Conservation (phyloP, 176 grass and related monocot species). For the Eleusine coracana region DNA sequence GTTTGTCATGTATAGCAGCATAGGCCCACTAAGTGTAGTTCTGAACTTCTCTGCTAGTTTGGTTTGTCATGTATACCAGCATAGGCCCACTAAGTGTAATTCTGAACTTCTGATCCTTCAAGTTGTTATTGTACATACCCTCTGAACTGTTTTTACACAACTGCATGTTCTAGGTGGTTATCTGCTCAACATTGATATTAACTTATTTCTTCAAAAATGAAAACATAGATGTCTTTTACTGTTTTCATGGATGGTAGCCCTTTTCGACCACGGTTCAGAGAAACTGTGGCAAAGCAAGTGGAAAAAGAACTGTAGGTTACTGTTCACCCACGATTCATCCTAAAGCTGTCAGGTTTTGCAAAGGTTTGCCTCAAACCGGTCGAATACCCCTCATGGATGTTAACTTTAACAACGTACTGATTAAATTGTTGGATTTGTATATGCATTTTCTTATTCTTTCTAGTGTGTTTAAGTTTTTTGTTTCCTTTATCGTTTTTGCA, state of each 20-base stretch:
- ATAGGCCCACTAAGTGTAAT: slow-evolving; percentile 3
- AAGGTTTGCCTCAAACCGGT: no score
- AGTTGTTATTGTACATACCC: background rate
- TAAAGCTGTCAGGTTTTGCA: no score
- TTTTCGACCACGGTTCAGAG: background rate
- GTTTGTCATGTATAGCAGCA: slow-evolving; percentile 15
- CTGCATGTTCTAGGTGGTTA: slow-evolving; percentile 1
- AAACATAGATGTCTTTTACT: slow-evolving; percentile 12
- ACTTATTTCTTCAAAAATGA: slow-evolving; percentile 18
- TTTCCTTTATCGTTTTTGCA: slow-evolving; percentile 40
- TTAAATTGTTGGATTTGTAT: background rate
- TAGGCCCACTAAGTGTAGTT: slow-evolving; percentile 1
- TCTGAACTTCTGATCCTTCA: slow-evolving; percentile 13
- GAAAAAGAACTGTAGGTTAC: background rate
- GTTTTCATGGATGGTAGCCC: slow-evolving; percentile 10
- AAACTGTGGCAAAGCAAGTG: background rate
- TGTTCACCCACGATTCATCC: no score
- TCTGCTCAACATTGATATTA: slow-evolving; percentile 28
- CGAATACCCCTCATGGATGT: background rate
- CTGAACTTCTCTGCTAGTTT: background rate
- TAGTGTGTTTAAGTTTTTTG: slow-evolving; percentile 8
- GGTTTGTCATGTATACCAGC: slow-evolving; percentile 6
- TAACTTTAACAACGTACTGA: slow-evolving; percentile 23
- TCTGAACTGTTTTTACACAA: background rate
- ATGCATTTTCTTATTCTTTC: slow-evolving; percentile 19